Percentiles rank a stretch among this genome's conserved stretches.
phyloP scores from a whole-genome alignment of 1,284 basidiomycete species.

The Ustilago sp. region DNA sequence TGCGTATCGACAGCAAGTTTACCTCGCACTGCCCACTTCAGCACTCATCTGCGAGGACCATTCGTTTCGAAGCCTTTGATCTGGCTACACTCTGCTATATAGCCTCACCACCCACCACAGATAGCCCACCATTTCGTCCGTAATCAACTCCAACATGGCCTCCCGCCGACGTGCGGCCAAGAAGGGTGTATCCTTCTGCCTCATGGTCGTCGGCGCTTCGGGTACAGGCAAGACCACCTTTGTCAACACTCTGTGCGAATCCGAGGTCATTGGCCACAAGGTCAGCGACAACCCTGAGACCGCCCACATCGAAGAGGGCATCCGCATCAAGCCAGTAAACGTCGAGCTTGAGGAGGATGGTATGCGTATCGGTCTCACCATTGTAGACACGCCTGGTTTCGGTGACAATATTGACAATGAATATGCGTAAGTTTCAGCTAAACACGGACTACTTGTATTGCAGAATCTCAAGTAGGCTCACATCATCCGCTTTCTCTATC shows the following conservation, averaged over 20 bases:
- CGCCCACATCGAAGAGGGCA: slow-evolving; percentile 94
- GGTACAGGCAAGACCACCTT: slow-evolving; percentile 69
- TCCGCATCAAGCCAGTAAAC: slow-evolving; percentile 93
- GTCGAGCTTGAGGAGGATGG: slow-evolving; percentile 99
- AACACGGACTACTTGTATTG: neutral
- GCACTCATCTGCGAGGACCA: neutral
- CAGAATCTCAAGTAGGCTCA: neutral
- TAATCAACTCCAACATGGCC: slow-evolving; percentile 53
- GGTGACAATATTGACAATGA: slow-evolving; percentile 99
- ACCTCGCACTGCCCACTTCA: neutral
- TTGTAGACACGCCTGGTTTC: slow-evolving; percentile 98
- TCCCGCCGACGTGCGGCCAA: slow-evolving; percentile 66
- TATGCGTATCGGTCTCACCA: slow-evolving; percentile 95
- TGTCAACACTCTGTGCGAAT: slow-evolving; percentile 70
- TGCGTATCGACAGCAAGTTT: neutral
- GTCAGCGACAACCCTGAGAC: slow-evolving; percentile 84
- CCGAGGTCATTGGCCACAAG: slow-evolving; percentile 76
- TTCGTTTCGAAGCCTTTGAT: slow-evolving; percentile 4
- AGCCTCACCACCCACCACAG: neutral
- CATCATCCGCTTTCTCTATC: neutral
- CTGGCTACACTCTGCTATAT: neutral
- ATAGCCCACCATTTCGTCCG: slow-evolving; percentile 40
- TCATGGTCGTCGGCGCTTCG: slow-evolving; percentile 69
- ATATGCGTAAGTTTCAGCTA: slow-evolving; percentile 79
- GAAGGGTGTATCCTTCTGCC: slow-evolving; percentile 70